Evolutionary conservation across 2,329 filamentous ascomycete species (phyloP), one percentile per base, ranked within the genome.

Genomic region (Xylariales sp.): DNA sequence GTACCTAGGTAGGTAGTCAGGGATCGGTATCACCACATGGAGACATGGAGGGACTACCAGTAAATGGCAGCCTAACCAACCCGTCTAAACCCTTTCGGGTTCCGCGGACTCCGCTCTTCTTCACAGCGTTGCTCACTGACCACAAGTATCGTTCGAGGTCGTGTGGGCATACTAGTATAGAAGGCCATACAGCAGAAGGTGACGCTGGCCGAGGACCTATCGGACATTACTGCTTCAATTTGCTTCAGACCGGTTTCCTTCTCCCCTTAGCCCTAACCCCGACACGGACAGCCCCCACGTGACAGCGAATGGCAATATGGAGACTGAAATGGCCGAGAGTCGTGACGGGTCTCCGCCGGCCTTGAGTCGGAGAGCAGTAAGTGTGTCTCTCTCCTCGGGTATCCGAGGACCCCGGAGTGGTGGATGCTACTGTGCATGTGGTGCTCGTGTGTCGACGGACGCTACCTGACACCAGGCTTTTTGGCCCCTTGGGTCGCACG

Each of bases 311-410:
- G 3, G 14, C 14, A 52, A 53, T 36, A 76, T 76, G 75, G 73
- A 76, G 43, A 30, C 75, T 43, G 73, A 75, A 49, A 85, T 84
- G 39, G 79, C 74, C 5, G 72, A 71, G 5, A 78, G 78, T 2
- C 76, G 75, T 41, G 77, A 73, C 14, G 78, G 78, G n/a, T 79
- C 76, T 34, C 77, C 63, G 39, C 80, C 72, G 4, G 77, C 80
- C 9, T 80, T 70, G 6, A 80, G 76, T 5, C 81, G 78, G 9
- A 81, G 77, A 62, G 78, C 80, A 73, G 83, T 81, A 72, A 81
- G 81, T 59, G 9, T 36, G 18, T 59, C 28, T 56, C 41, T 36
- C 79, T 74, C 62, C 78, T 78, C 54, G 80, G 73, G 81, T 76
- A 5, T 79, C 79, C 68, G 64, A 68, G 67, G 68, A 64, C 50